phyloP scores from a whole-genome alignment of 2,329 filamentous ascomycete genomes.

The Fusarium decemcellulare region DNA sequence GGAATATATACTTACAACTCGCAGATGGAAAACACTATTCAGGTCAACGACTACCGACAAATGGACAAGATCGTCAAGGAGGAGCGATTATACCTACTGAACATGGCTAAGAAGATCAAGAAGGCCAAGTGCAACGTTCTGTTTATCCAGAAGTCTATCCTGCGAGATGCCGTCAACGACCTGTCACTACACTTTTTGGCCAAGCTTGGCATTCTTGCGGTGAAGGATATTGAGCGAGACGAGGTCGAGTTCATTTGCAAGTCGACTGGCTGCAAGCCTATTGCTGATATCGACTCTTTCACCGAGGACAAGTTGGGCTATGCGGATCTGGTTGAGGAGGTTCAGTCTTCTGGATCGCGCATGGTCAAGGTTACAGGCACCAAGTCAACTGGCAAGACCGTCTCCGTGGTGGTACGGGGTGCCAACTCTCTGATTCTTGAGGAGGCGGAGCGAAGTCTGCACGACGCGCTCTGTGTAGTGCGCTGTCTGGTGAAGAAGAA shows the following conservation, averaged over 20 bases:
- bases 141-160: slow-evolving; percentile 97
- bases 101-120: slow-evolving; percentile 99
- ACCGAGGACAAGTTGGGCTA: slow-evolving; percentile 97
- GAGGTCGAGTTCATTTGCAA: slow-evolving; percentile 99
- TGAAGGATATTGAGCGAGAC: slow-evolving; percentile 99
- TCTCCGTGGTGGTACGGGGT: slow-evolving; percentile 94
- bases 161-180: slow-evolving; percentile 97
- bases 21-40: slow-evolving; percentile 99
- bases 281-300: slow-evolving; percentile 98
- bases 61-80: slow-evolving; percentile 99
- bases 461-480: slow-evolving; percentile 98
- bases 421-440: slow-evolving; percentile 96
- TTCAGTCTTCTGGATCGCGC: slow-evolving; percentile 86
- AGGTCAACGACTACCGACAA: slow-evolving; percentile 99
- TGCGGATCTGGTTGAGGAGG: slow-evolving; percentile 94
- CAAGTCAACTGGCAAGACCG: slow-evolving; percentile 86
- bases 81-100: slow-evolving; percentile 96
- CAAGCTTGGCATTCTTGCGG: slow-evolving; percentile 93
- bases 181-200: slow-evolving; percentile 97
- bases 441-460: slow-evolving; percentile 95
- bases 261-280: slow-evolving; percentile 98
- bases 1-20: slow-evolving; percentile 35
- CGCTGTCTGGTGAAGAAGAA: slow-evolving; percentile 99
- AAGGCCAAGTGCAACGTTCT: slow-evolving; percentile 99
- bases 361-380: slow-evolving; percentile 97